phyloP scores from a whole-genome alignment of 129 eudicot species.

The Cynara cardunculus region DNA sequence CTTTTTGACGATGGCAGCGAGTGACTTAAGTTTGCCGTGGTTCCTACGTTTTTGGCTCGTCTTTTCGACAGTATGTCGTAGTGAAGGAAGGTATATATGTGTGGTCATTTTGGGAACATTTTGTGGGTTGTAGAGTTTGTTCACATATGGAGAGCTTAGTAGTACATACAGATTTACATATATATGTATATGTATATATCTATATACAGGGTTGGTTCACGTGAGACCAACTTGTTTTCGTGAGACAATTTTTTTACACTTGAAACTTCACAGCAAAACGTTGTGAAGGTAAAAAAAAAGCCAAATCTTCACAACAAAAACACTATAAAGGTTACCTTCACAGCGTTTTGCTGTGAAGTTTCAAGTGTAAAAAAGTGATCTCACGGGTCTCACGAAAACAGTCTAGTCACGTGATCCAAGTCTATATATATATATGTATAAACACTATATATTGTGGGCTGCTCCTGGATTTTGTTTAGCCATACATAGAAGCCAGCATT shows the following conservation, averaged over 20 bases:
- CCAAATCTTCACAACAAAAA: too few species aligned
- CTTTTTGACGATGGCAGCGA: slow-evolving; percentile 18
- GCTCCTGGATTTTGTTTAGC: slow-evolving; percentile 27
- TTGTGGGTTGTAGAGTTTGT: slow-evolving; percentile 13
- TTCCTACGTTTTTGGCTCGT: slow-evolving; percentile 9
- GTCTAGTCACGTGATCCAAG: too few species aligned
- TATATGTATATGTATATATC: too few species aligned
- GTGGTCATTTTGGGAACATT: background rate
- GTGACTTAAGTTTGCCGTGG: background rate
- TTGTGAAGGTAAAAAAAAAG: too few species aligned
- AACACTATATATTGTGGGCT: slow-evolving; percentile 12
- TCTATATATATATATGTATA: too few species aligned
- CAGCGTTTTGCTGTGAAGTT: too few species aligned
- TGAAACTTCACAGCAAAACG: too few species aligned
- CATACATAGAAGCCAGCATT: slow-evolving; percentile 25
- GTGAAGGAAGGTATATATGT: background rate
- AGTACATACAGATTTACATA: background rate
- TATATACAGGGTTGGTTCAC: background rate
- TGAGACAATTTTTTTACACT: too few species aligned
- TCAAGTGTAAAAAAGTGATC: too few species aligned
- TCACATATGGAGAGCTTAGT: background rate
- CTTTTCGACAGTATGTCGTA: background rate
- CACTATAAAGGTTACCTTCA: too few species aligned
- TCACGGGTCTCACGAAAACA: too few species aligned
- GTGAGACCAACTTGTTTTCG: too few species aligned